Percentiles rank a stretch among this genome's conserved stretches.
These are phyloP conservation scores for Dictyostelium firmibasis DNA, from an alignment of 78 protist species.

Conservation along the genomic window DNA sequence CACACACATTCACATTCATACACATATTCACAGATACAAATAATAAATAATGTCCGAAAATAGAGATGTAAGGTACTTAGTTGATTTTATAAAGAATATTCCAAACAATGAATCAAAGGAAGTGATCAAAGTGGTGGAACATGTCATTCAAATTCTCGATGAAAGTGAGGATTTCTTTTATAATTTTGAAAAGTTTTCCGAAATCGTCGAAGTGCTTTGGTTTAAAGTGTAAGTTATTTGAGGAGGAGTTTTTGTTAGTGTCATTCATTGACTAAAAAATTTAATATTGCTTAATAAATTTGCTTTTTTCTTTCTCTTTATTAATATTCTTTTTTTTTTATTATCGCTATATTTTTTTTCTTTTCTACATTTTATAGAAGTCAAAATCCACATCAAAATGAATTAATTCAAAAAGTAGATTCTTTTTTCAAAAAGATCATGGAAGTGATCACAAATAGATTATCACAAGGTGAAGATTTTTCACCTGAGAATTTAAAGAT, in stretches of 20 bases:
- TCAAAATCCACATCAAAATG: not conserved
- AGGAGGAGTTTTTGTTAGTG: no score
- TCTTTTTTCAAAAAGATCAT: not conserved
- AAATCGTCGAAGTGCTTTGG: constrained; percentile 20
- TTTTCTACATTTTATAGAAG: not conserved
- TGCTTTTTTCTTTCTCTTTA: not conserved
- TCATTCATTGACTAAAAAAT: no score
- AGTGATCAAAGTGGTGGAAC: not conserved
- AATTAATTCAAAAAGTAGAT: not conserved
- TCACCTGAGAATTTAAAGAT: not conserved
- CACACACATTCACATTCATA: not conserved
- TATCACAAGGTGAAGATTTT: not conserved
- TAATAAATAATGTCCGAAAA: not conserved
- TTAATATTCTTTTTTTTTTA: not conserved
- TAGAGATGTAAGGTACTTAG: not conserved
- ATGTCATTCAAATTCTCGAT: not conserved
- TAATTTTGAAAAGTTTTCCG: constrained; percentile 44
- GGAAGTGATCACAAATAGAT: not conserved
- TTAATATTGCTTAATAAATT: no score
- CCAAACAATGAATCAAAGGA: not conserved
- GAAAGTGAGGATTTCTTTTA: not conserved
- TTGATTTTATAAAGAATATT: not conserved
- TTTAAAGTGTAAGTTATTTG: constrained; percentile 47
- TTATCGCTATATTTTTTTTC: not conserved
- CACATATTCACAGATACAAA: not conserved